Evolutionary conservation across 257 asterid genomes (phyloP).

Genomic region (Prunella vulgaris): DNA sequence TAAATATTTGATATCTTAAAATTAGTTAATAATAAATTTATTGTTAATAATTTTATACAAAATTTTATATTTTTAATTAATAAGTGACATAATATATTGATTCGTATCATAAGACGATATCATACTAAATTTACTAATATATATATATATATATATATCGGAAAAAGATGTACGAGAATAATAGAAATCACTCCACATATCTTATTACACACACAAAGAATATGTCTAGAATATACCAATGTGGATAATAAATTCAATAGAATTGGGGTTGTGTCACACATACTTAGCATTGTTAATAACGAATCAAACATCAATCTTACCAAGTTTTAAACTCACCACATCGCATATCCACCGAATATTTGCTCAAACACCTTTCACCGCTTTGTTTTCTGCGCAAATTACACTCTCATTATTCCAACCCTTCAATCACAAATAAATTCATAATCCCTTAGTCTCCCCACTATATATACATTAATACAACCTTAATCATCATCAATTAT

Average conservation of each 20-base stretch:
- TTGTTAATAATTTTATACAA: too few relatives aligned
- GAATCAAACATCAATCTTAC: conserved; percentile 20
- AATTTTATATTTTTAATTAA: too few relatives aligned
- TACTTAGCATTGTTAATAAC: conserved; percentile 22
- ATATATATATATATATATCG: too few relatives aligned
- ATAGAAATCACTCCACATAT: too few relatives aligned
- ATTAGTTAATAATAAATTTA: too few relatives aligned
- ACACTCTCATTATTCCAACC: background rate
- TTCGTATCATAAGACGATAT: too few relatives aligned
- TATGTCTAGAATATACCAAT: background rate
- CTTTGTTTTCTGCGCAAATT: conserved; percentile 7
- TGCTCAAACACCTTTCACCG: conserved; percentile 6
- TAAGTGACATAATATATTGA: too few relatives aligned
- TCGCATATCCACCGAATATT: conserved; percentile 28
- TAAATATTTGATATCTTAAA: too few relatives aligned
- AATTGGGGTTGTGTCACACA: background rate
- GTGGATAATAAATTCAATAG: background rate
- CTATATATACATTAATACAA: conserved; percentile 15
- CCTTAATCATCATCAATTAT: background rate
- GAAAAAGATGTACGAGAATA: too few relatives aligned
- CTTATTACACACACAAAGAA: background rate
- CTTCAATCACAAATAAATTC: too few relatives aligned
- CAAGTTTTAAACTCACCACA: conserved; percentile 6
- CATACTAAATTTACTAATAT: too few relatives aligned
- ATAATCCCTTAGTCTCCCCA: background rate